Percentiles rank a stretch among this genome's conserved stretches.
Evolutionary conservation across 176 grass and related monocot species (phyloP).

Genomic region (Carex scoparia): DNA sequence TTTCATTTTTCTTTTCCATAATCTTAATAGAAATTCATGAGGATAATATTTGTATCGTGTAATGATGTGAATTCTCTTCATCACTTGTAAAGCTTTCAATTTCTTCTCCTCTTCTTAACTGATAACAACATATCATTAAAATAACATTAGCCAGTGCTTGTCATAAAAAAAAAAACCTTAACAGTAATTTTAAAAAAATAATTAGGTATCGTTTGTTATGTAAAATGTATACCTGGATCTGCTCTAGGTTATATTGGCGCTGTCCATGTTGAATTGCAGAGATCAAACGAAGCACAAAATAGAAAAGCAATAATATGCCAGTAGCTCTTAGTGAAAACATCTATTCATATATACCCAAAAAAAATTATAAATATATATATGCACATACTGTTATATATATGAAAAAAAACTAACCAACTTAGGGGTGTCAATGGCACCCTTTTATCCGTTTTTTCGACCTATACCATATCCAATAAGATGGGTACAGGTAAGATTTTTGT

Average conservation of each 20-base stretch:
- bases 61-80: not conserved
- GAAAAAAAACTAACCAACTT: too few species aligned
- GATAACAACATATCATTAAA: not conserved
- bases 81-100: not conserved
- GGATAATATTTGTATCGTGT: not conserved
- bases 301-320: constrained; percentile 64
- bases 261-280: constrained; percentile 39
- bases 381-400: too few species aligned
- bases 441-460: too few species aligned
- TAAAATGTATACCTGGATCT: constrained; percentile 33
- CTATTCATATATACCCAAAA: constrained; percentile 9
- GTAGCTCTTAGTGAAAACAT: constrained; percentile 45
- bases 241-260: constrained; percentile 32
- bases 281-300: constrained; percentile 44
- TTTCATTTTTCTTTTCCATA: not conserved
- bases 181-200: not conserved
- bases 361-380: too few species aligned
- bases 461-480: too few species aligned
- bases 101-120: constrained; percentile 2
- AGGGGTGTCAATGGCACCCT: too few species aligned
- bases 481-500: too few species aligned
- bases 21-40: not conserved
- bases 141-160: not conserved
- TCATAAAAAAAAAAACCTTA: not conserved
- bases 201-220: too few species aligned